phyloP scores from a whole-genome alignment of 2,329 filamentous ascomycete species.

The Phialophora macrospora region DNA sequence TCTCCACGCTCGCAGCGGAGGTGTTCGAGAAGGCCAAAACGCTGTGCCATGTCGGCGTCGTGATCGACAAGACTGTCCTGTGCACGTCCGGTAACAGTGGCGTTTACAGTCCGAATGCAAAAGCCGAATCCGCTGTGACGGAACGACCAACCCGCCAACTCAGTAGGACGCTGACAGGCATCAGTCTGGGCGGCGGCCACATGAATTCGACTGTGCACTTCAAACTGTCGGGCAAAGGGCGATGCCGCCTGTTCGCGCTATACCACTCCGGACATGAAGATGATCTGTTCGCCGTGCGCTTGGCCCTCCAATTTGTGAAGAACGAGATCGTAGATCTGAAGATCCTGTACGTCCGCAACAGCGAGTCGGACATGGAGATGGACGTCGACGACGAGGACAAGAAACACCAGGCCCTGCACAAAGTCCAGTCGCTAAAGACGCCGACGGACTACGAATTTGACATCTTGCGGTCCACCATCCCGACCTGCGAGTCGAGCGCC shows the following conservation, averaged over 20 bases:
- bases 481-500: conserved; percentile 3
- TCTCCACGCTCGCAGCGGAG: conserved; percentile 53
- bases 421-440: conserved; percentile 6
- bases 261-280: conserved; percentile 80
- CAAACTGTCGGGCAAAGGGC: conserved; percentile 49
- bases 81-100: conserved; percentile 3
- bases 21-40: conserved; percentile 63
- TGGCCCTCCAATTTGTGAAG: conserved; percentile 82
- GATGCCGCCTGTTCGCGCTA: conserved; percentile 76
- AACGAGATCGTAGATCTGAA: conserved; percentile 67
- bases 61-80: conserved; percentile 64
- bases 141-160: conserved; percentile 48
- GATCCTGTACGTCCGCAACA: conserved; percentile 22
- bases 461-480: conserved; percentile 14
- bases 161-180: conserved; percentile 57
- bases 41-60: conserved; percentile 73
- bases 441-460: conserved; percentile 27
- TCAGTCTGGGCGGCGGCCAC: conserved; percentile 55
- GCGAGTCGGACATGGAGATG: conserved; percentile 17
- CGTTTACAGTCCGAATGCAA: not conserved
- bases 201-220: conserved; percentile 33
- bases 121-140: conserved; percentile 29
- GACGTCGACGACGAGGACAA: not conserved
- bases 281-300: conserved; percentile 75
- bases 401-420: not conserved